Evolutionary conservation across 1,284 basidiomycete genomes (phyloP), one percentile per base, ranked within the genome.

Genomic region (Inonotus hispidus): DNA sequence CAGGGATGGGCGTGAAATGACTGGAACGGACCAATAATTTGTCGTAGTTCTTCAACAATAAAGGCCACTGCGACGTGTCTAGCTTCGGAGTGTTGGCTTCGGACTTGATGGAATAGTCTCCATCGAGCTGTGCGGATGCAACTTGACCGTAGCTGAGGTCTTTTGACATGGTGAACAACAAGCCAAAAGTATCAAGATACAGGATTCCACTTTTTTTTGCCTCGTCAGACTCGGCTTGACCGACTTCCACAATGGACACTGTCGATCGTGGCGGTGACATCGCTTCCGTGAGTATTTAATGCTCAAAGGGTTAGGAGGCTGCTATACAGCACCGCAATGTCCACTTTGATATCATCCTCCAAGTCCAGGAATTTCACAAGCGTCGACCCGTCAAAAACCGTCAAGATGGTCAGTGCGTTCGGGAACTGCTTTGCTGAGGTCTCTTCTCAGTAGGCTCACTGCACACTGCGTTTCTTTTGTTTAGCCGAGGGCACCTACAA

Each of bases 31-130:
- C 87, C 64, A 97, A 87, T 27, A 96, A 77, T 74, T 96, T 96
- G 82, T 97, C 95, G 75, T 99, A 99, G 78, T 99, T 98, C 84
- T 98, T 99, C 66, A 99, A 84, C 11, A 99, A 84, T 32, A 99
- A 80, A 37, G 97, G 97, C 97, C 97, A 99, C 76, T 98, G 83
- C 1, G 94, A 95, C 32, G 96, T 98, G 75, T 98, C 93, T 41
- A 96, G 85, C 68, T 85, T 83, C 21, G 93, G 93, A 27, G 84
- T 77, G 16, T 77, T 75, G 38, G 80, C 75, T 74, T 93, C 89
- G 14, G 91, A 85, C 74, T 94, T 92, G 75, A 96, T 94, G 58
- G 87, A 69, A 69, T 85, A 95, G 71, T 95, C 92, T 35, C 89
- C 90, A 39, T 82, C 76, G 58, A 84, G 75, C 73, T 92, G 89